Evolutionary conservation across 1,284 basidiomycete species (phyloP).

Genomic region (Ustanciosporium gigantosporum): DNA sequence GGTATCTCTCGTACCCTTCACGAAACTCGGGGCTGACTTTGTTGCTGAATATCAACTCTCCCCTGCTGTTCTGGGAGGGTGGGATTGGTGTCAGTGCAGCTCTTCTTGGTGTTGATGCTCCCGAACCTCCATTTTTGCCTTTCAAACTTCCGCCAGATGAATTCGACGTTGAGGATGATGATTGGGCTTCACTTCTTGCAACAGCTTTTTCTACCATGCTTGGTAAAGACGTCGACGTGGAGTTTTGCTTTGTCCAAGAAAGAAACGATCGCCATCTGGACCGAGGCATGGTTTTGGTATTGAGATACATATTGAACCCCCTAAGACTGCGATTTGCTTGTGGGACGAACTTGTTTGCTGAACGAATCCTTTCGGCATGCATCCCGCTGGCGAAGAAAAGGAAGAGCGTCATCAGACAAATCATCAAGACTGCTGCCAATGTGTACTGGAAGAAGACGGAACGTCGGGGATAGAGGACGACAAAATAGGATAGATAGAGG

Average conservation of each 20-base stretch:
- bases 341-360: slow-evolving; percentile 96
- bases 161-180: neutral
- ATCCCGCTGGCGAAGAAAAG: slow-evolving; percentile 96
- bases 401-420: slow-evolving; percentile 73
- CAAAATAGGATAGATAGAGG: slow-evolving; percentile 72
- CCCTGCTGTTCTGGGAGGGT: slow-evolving; percentile 83
- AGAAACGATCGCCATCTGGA: neutral
- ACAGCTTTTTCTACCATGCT: neutral
- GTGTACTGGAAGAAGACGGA: slow-evolving; percentile 43
- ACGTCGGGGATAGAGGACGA: slow-evolving; percentile 65
- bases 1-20: slow-evolving; percentile 89
- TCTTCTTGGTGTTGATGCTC: slow-evolving; percentile 1
- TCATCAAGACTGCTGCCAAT: slow-evolving; percentile 45
- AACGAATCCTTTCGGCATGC: slow-evolving; percentile 93
- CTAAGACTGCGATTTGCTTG: slow-evolving; percentile 90
- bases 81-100: slow-evolving; percentile 74
- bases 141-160: neutral
- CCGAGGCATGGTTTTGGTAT: slow-evolving; percentile 78
- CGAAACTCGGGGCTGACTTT: slow-evolving; percentile 80
- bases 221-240: too few species aligned
- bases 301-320: slow-evolving; percentile 94
- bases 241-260: neutral
- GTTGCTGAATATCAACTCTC: slow-evolving; percentile 93
- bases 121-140: neutral
- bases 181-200: neutral